Evolutionary conservation across 306 rosid genomes (phyloP).

Genomic region (Luffa aegyptiaca): DNA sequence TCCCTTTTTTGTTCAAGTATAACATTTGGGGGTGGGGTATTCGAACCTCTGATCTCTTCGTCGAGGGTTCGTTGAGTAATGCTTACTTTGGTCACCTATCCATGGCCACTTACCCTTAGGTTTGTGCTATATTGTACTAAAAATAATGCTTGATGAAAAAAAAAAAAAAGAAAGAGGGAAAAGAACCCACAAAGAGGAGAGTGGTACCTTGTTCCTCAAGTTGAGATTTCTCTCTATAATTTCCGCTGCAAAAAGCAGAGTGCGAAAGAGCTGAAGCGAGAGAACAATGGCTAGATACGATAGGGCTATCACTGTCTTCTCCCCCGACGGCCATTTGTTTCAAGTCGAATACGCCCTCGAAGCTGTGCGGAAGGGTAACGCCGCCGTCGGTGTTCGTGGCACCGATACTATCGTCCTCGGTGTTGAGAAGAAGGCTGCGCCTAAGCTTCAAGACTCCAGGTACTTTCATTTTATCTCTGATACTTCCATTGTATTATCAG

Average conservation of each 20-base stretch:
- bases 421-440: slow-evolving; percentile 92
- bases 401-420: slow-evolving; percentile 93
- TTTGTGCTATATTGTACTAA: no score
- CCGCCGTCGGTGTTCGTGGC: slow-evolving; percentile 99
- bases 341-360: slow-evolving; percentile 98
- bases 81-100: no score
- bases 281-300: slow-evolving; percentile 83
- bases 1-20: no score
- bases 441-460: slow-evolving; percentile 96
- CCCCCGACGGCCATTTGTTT: slow-evolving; percentile 94
- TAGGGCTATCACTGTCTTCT: slow-evolving; percentile 92
- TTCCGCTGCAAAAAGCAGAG: background rate
- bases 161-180: background rate
- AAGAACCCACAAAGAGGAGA: background rate
- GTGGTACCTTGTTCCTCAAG: slow-evolving; percentile 13
- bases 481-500: background rate
- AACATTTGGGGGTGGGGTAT: no score
- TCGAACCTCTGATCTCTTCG: no score
- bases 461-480: slow-evolving; percentile 2
- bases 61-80: no score
- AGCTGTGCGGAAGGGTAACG: slow-evolving; percentile 98
- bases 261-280: background rate
- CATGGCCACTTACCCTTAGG: no score
- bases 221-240: background rate
- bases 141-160: background rate